Conservation (phyloP, 495 filamentous ascomycete species). For the Penicillium crystallinum region DNA sequence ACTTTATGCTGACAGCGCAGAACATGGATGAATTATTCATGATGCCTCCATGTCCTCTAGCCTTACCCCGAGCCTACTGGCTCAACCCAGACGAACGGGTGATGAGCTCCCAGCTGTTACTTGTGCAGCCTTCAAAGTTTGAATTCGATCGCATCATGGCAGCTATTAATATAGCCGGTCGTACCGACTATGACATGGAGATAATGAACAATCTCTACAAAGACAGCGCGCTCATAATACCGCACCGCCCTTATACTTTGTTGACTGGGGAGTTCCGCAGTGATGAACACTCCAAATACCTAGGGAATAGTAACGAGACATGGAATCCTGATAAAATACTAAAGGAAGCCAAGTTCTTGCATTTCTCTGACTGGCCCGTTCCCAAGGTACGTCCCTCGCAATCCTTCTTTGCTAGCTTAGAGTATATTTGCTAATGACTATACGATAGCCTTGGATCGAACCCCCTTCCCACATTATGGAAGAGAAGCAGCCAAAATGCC, state of each 20-base stretch:
- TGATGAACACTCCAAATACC: constrained; percentile 46
- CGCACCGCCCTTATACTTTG: constrained; percentile 59
- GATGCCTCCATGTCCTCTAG: constrained; percentile 46
- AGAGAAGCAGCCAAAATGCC: not conserved
- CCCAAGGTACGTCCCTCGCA: constrained; percentile 44
- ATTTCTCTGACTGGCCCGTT: constrained; percentile 67
- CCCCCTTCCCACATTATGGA: not conserved
- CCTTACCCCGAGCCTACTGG: constrained; percentile 61
- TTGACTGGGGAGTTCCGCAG: constrained; percentile 61
- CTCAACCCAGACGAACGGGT: constrained; percentile 39
- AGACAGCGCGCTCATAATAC: constrained; percentile 57
- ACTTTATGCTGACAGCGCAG: constrained; percentile 11
- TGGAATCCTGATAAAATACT: constrained; percentile 57
- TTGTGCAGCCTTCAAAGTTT: constrained; percentile 48
- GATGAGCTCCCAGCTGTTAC: constrained; percentile 51
- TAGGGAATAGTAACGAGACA: constrained; percentile 46
- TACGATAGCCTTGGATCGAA: not conserved
- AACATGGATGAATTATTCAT: constrained; percentile 61
- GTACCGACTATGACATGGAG: constrained; percentile 56
- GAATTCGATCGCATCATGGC: constrained; percentile 46
- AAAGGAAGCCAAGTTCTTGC: constrained; percentile 58
- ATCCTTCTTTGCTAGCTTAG: not conserved
- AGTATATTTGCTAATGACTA: not conserved
- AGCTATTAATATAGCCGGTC: constrained; percentile 23
- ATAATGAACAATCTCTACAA: constrained; percentile 59